phyloP scores from a whole-genome alignment of 2,329 filamentous ascomycete species.

The Colletotrichum agaves region DNA sequence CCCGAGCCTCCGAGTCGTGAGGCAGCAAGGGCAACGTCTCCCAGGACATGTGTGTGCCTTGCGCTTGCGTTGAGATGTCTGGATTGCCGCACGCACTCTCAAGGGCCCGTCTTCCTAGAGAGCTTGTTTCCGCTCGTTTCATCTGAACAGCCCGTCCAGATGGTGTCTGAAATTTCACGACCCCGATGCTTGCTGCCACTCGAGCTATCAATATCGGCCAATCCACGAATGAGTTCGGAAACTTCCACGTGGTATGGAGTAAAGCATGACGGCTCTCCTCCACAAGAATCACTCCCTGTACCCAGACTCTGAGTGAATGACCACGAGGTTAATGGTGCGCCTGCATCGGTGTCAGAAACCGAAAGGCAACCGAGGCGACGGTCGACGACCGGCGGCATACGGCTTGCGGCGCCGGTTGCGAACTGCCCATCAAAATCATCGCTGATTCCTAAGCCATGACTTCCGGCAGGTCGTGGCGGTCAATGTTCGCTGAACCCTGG shows the following conservation, averaged over 20 bases:
- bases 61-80: neutral
- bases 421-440: neutral
- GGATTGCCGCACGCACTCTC: neutral
- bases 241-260: constrained; percentile 10
- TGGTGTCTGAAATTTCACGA: constrained; percentile 7
- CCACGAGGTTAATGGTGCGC: neutral
- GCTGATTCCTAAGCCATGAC: neutral
- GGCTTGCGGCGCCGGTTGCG: neutral
- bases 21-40: neutral
- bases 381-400: neutral
- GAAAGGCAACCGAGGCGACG: constrained; percentile 6
- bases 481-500: neutral
- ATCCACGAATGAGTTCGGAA: constrained; percentile 5
- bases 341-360: neutral
- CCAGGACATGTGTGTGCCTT: neutral
- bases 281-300: neutral
- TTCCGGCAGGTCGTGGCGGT: neutral
- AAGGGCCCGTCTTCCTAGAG: neutral
- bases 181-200: constrained; percentile 18
- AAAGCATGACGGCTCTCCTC: neutral
- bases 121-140: constrained; percentile 29
- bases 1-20: neutral
- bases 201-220: neutral
- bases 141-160: constrained; percentile 13
- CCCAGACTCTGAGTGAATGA: neutral